These are phyloP conservation scores for Thoreauomyces humboldtii DNA, from an alignment of 192 early-diverging fungal genomes.

Conservation along the genomic window DNA sequence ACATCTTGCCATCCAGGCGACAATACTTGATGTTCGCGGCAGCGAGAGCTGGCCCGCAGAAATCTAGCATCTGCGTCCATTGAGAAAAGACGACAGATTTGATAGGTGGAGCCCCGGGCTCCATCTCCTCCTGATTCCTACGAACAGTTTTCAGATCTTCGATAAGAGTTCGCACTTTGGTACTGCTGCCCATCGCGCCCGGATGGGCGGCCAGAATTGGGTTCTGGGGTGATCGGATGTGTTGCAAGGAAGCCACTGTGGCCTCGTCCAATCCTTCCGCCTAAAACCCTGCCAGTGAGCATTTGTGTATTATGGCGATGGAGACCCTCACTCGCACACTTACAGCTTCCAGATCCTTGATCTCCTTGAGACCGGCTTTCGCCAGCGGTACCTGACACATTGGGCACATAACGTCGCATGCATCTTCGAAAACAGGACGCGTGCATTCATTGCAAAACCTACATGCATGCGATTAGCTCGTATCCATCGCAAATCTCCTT, in stretches of 20 bases:
- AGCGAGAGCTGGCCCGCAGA: slow-evolving; percentile 29
- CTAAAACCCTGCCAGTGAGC: no score
- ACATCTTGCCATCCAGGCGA: slow-evolving; percentile 55
- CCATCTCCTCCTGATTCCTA: slow-evolving; percentile 9
- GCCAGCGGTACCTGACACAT: slow-evolving; percentile 35
- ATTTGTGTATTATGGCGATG: no score
- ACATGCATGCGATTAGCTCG: background rate
- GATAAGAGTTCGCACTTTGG: slow-evolving; percentile 44
- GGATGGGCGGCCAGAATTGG: background rate
- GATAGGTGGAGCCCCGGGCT: slow-evolving; percentile 13
- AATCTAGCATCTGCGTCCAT: slow-evolving; percentile 67
- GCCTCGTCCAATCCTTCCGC: slow-evolving; percentile 12
- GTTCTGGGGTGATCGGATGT: no score
- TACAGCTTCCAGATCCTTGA: slow-evolving; percentile 43
- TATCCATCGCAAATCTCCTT: no score
- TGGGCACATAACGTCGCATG: slow-evolving; percentile 29
- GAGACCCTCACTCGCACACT: no score
- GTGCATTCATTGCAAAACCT: slow-evolving; percentile 39
- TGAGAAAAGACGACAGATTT: slow-evolving; percentile 95
- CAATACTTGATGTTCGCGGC: slow-evolving; percentile 34
- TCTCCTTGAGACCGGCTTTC: slow-evolving; percentile 43
- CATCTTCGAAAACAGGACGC: background rate
- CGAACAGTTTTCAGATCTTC: slow-evolving; percentile 19
- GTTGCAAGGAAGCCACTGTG: background rate
- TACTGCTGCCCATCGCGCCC: slow-evolving; percentile 18